Base-by-base conservation (phyloP, 805 yeast species). In the Starmerella floris region DNA sequence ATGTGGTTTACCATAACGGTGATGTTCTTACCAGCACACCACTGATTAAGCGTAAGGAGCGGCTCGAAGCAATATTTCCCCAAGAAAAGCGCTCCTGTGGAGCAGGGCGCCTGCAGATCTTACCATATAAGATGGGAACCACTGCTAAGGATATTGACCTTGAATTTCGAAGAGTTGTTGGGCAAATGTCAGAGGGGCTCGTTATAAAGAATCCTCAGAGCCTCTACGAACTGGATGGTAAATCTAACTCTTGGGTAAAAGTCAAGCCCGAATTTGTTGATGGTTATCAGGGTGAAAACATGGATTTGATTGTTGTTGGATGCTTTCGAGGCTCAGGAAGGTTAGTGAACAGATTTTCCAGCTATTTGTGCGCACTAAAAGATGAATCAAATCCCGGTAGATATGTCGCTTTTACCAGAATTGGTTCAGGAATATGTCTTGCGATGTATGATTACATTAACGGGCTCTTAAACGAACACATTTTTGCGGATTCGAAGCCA, bases 241-340 rank as follows among this genome's bases (percentile, higher is more conserved):
- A 84, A 39, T 67, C 69, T 34, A 72, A 70, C 16, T 62, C 68
- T n/a, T 88, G 96, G 95, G 65, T 84, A 15, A 88, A 88, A 55
- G 72, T 88, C 2, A 88, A 88, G 58, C 97, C 97, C 0, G 95
- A 87, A 51, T 87, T 85, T 56, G 64, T 85, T 41, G 79, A 76
- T 42, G 58, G 58, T 6, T 83, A 79, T 45, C 80, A 81, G 59
- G 95, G 95, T 9, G 94, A 85, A 49, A 81, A 82, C 53, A 64
- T 85, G 48, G 97, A 88, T 59, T 58, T 85, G 37, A 65, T 77
- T 2, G 72, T 88, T 0, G 76, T 87, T 44, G 98, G 96, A 0
- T 79, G 77, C 42, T 76, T 73, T 43, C 76, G 76, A 16, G 84
- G 83, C 0, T 68, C 72, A 20, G 88, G 88, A 37, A 66, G 64